Percentiles rank a stretch among this genome's conserved stretches.
phyloP scores from a whole-genome alignment of 164 flowering plant genomes.

The Malania oleifera region DNA sequence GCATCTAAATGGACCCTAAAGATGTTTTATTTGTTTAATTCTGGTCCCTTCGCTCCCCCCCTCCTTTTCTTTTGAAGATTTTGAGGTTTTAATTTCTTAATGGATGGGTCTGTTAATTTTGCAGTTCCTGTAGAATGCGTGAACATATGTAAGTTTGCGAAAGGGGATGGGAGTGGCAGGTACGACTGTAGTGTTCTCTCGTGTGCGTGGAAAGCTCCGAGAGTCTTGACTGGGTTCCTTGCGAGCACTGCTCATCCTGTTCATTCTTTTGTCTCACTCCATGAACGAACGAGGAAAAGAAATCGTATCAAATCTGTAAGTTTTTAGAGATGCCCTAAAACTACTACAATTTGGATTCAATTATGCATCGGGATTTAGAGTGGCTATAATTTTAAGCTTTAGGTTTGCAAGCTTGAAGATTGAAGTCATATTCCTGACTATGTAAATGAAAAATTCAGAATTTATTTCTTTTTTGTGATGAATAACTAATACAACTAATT shows the following conservation, averaged over 20 bases:
- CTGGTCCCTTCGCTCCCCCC: too few species aligned
- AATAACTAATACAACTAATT: too few species aligned
- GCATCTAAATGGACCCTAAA: not conserved
- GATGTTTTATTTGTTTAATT: not conserved
- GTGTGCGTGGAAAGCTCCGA: slow-evolving; percentile 95
- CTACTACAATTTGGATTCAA: too few species aligned
- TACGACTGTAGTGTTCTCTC: slow-evolving; percentile 70
- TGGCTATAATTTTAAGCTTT: too few species aligned
- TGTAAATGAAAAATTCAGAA: too few species aligned
- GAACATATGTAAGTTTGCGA: slow-evolving; percentile 62
- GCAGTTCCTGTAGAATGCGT: slow-evolving; percentile 85
- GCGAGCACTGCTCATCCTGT: slow-evolving; percentile 73
- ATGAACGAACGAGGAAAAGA: slow-evolving; percentile 26
- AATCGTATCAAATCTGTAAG: slow-evolving; percentile 39
- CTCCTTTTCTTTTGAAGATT: not conserved
- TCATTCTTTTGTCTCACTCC: slow-evolving; percentile 29
- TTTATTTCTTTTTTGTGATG: too few species aligned
- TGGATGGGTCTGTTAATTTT: slow-evolving; percentile 8
- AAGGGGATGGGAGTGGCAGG: slow-evolving; percentile 60
- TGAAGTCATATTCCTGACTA: too few species aligned
- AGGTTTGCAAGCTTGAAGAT: too few species aligned
- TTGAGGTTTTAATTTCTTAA: not conserved
- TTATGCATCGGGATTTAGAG: too few species aligned
- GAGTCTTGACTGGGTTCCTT: slow-evolving; percentile 77
- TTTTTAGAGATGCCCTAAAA: slow-evolving; percentile 1